Percentiles rank a stretch among this genome's conserved stretches.
phyloP scores from a whole-genome alignment of 768 basidiomycete genomes.

The Bullera alba region DNA sequence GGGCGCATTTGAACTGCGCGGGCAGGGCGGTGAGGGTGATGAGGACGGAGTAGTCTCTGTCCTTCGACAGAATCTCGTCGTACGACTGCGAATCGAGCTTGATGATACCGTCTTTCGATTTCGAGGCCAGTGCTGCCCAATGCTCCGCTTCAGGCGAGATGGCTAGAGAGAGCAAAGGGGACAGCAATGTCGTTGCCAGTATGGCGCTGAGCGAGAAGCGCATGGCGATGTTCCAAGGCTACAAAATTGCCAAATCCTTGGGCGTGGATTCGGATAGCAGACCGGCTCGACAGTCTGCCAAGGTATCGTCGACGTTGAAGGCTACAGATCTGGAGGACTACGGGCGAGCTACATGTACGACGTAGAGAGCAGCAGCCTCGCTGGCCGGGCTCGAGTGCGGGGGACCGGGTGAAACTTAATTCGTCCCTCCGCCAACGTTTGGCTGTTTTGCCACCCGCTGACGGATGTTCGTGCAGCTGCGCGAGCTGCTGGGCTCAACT shows the following conservation, averaged over 20 bases:
- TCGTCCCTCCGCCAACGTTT: conserved; percentile 2
- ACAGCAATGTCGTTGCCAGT: not conserved
- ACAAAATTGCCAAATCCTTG: too few relatives aligned
- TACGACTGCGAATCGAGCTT: conserved; percentile 67
- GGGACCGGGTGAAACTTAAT: conserved; percentile 1
- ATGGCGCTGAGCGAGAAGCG: too few relatives aligned
- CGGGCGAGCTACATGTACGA: too few relatives aligned
- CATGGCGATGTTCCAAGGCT: too few relatives aligned
- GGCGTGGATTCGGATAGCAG: too few relatives aligned
- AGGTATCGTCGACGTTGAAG: too few relatives aligned
- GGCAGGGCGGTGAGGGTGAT: conserved; percentile 85
- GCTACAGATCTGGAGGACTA: too few relatives aligned
- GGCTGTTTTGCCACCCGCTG: not conserved
- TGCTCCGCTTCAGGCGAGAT: conserved; percentile 49
- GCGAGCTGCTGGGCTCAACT: too few relatives aligned
- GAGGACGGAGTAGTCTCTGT: conserved; percentile 79
- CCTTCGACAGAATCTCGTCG: conserved; percentile 62
- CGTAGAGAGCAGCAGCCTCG: too few relatives aligned
- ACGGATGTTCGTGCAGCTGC: too few relatives aligned
- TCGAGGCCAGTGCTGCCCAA: conserved; percentile 62
- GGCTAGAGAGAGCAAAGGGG: not conserved
- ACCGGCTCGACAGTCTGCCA: too few relatives aligned
- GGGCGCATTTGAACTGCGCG: conserved; percentile 71
- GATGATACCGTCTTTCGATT: conserved; percentile 67
- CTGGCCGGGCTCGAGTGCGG: too few relatives aligned